Evolutionary conservation across 75 land plant genomes (phyloP), one percentile per base, ranked within the genome.

Genomic region (Cunninghamia lanceolata): DNA sequence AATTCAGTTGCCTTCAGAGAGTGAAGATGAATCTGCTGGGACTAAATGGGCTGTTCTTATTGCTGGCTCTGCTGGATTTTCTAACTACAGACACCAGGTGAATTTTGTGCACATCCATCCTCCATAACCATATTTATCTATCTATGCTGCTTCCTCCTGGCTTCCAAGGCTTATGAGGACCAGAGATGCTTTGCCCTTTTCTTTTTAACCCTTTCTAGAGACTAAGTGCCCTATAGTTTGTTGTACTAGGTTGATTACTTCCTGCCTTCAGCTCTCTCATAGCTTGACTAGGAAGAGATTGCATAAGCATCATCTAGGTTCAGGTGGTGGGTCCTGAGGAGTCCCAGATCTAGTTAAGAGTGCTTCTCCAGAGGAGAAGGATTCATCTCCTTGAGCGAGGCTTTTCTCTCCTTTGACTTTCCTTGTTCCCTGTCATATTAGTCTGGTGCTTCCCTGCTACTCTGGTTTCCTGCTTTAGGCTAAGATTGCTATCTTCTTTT

Each of bases 1-100:
- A 45, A 80, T 79, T 28, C 82, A 7, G 82, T 42, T 79, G n/a
- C 10, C 81, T 36, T 7, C 14, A 42, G 82, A 79, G 45, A 9
- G 47, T 79, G 47, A 42, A 42, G 47, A 79, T 43, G 45, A 19
- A 25, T 42, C 28, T 42, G 36, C 16, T 40, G 89, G 89, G 30
- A 88, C 89, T 4, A 54, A 35, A 34, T 88, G 89, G 89, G 89
- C 89, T 81, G 84, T 88, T 39, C 89, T 88, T 25, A 17, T 88
- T 56, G 89, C 89, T 39, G 89, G 89, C 19, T 88, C 89, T 36
- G 4, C 88, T 59, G 89, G 89, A 10, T 88, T 82, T 68, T 53
- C 50, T n/a, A 88, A 88, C 46, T 88, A 88, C 89, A 78, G 89
- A 43, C 89, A 88, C 40, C 89, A 88, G 89, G 89, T 88, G 43